Evolutionary conservation across 768 basidiomycete species (phyloP), one percentile per base, ranked within the genome.

Genomic region (Podaxis sp.): DNA sequence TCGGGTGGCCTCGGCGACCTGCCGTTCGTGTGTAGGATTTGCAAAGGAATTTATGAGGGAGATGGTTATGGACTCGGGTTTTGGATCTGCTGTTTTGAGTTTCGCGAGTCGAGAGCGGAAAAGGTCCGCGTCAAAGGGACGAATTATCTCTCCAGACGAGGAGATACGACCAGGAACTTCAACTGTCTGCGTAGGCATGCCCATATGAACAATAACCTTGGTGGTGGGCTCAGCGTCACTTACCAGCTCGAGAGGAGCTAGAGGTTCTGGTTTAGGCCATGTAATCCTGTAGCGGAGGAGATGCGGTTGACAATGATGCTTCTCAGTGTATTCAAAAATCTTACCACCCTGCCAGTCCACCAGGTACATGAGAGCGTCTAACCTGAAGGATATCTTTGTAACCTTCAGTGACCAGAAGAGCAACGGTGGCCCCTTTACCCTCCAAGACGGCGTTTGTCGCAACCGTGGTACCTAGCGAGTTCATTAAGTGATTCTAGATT

Each of bases 371-470:
- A 59, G 65, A 67, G n/a, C 67, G 65, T 49, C 65, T 59, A 15
- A 71, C 57, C 51, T 67, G 68, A 54, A 64, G 63, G 26, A 67
- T 60, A 40, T 68, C 59, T 52, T 60, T 65, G 61, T 68, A 73
- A 3, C 73, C 73, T 49, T 74, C 72, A 15, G 73, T 73, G 9
- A 74, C 70, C 22, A 74, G 63, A 15, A 74, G 64, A 7, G 71
- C 73, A 19, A 73, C 71, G 13, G 63, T 64, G 17, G 72, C 70
- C 13, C 71, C 71, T 36, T 66, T 72, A 24, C 73, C 71, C 66
- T 74, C 73, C 33, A 74, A 66, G 33, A 74, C 65, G 2, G 73
- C 73, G 59, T 74, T 74, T n/a, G 73, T 74, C 3, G 72, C 73
- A 42, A 71, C 65, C 2, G 72, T 74, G 1, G 71, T 67, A 13